These are phyloP conservation scores for Ganoderma sp. DNA, from an alignment of 1,284 basidiomycete genomes.

Conservation along the genomic window DNA sequence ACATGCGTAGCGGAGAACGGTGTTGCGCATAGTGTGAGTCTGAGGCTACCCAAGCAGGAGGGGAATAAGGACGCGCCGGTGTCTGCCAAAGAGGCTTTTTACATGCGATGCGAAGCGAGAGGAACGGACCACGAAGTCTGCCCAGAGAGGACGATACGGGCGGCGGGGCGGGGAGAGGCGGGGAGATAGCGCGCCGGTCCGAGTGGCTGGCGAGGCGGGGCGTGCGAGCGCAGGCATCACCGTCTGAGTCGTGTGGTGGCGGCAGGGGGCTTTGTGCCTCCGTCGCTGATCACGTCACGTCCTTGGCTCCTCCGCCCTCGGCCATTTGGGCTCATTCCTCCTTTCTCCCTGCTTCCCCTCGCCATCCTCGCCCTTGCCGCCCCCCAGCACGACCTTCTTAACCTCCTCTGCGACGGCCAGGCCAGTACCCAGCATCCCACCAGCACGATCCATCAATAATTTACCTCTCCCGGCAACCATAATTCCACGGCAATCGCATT, in stretches of 20 bases:
- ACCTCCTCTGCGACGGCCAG: conserved; percentile 15
- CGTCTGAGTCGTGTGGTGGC: neutral
- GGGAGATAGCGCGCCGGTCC: conserved; percentile 1
- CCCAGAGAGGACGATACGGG: neutral
- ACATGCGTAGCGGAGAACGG: conserved; percentile 22
- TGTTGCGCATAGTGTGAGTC: conserved; percentile 13
- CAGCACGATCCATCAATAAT: conserved; percentile 16
- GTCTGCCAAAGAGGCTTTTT: neutral
- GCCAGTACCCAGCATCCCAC: conserved; percentile 16
- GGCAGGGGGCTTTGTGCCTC: neutral
- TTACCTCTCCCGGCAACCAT: conserved; percentile 16
- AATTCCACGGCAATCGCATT: conserved; percentile 25
- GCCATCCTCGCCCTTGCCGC: conserved; percentile 16
- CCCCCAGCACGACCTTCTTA: conserved; percentile 12
- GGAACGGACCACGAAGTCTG: neutral
- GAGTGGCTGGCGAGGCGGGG: neutral
- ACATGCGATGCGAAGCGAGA: neutral
- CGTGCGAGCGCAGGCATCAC: neutral
- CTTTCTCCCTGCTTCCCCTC: conserved; percentile 9
- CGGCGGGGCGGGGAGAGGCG: neutral
- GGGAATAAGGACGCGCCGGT: neutral
- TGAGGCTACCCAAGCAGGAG: neutral
- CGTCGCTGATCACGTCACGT: conserved; percentile 26
- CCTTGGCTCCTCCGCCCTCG: conserved; percentile 18
- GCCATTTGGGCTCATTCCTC: conserved; percentile 21